These are phyloP conservation scores for Cnidoscolus chayamansa DNA, from an alignment of 441 rosid species.

Conservation along the genomic window DNA sequence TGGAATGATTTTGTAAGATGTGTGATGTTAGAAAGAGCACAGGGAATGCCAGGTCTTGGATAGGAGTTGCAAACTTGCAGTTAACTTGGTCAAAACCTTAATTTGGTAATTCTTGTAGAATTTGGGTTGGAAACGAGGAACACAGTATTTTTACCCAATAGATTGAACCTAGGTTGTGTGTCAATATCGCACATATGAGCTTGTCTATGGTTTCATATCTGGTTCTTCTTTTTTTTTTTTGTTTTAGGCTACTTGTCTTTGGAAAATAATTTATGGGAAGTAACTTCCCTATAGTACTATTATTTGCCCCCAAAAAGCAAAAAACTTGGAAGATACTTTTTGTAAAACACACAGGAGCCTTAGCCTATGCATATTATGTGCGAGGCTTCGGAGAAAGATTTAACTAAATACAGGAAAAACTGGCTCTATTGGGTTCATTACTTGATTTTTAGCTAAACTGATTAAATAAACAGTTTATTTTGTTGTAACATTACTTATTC, in stretches of 20 bases:
- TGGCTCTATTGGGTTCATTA: not conserved
- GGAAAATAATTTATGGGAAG: too few species aligned
- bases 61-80: not conserved
- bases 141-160: not conserved
- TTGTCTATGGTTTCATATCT: not conserved
- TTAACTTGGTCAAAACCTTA: not conserved
- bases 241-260: too few species aligned
- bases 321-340: too few species aligned
- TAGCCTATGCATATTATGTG: not conserved
- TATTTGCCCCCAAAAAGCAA: too few species aligned
- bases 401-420: not conserved
- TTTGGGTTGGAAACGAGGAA: not conserved
- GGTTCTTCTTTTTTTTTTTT: not conserved
- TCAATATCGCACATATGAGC: not conserved
- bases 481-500: conserved; percentile 16
- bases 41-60: not conserved
- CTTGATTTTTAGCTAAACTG: not conserved
- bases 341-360: too few species aligned
- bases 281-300: too few species aligned
- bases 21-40: not conserved
- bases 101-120: not conserved
- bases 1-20: not conserved
- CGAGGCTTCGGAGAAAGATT: conserved; percentile 9
- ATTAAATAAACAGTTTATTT: not conserved
- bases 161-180: not conserved